Base-by-base conservation (phyloP, 2,329 filamentous ascomycete genomes). In the Ophiostoma populinum region DNA sequence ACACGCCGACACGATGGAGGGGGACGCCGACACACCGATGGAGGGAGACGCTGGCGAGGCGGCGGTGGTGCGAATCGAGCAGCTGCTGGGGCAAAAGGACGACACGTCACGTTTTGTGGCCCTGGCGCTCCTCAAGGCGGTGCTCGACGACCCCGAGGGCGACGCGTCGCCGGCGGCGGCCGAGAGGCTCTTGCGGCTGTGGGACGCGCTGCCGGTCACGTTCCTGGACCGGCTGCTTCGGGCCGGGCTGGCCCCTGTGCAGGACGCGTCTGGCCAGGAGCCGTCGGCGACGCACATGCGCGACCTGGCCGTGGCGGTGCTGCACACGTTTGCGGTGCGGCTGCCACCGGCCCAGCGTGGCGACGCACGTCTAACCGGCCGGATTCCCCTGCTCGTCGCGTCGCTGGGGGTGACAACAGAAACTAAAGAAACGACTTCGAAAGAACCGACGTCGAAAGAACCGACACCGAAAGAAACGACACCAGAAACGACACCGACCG, bases 81-180 rank as follows among this genome's bases (percentile, higher is more conserved):
- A 56, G 2, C 59, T 78, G 3, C 60, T 80, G 22, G 56, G 58
- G 36, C 53, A 67, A 36, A 72, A 70, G 40, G 65, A 78, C 47
- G 75, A 80, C 48, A 80, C 75, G 1, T 69, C 71, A 15, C 65
- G 70, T 46, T 79, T 80, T 44, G 73, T 78, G 25, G 75, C 73
- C 7, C 57, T 80, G 16, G 70, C 73, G 1, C 59, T 80, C 16
- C 59, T 80, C 34, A 76, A 73, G 46, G 67, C 70, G n/a, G 54
- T 75, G 10, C 59, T 80, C 21, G 73, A 79, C 50, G 72, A 69
- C 47, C 25, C n/a, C n/a, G n/a, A 36, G n/a, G 35, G 16, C 7
- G 21, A 9, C 22, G 26, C 22, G 9, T 11, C 20, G 11, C 15
- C 12, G n/a, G 24, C 16, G 22, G 17, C 4, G 6, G 4, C 28